Percentiles rank a stretch among this genome's conserved stretches.
Evolutionary conservation across 371 early-diverging fungal species (phyloP).

Genomic region (Mucor saturninus): DNA sequence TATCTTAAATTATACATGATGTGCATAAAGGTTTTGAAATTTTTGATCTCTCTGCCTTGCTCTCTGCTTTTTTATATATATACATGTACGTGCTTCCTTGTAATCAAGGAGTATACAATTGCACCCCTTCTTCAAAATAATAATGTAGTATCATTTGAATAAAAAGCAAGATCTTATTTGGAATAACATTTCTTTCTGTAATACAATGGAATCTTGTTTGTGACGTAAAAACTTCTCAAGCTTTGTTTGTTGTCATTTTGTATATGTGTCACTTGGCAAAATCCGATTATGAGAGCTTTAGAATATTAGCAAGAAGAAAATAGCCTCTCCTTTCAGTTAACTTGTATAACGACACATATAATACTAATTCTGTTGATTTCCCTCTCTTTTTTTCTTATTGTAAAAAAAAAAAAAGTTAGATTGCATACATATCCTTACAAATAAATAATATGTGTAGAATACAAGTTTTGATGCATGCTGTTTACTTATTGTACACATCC

Average conservation of each 20-base stretch:
- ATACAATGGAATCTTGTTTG: no score
- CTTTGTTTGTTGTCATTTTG: no score
- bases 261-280: no score
- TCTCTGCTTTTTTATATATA: not conserved
- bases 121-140: not conserved
- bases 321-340: not conserved
- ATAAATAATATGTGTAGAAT: not conserved
- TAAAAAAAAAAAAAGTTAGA: not conserved
- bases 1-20: constrained; percentile 5
- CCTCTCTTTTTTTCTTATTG: not conserved
- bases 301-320: not conserved
- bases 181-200: no score
- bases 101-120: constrained; percentile 3
- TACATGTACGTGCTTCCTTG: constrained; percentile 2
- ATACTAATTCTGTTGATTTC: not conserved
- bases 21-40: not conserved
- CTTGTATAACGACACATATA: constrained; percentile 3
- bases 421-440: not conserved
- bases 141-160: no score
- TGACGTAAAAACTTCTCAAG: no score
- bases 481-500: not conserved
- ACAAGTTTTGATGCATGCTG: not conserved
- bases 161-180: no score
- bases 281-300: no score
- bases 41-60: not conserved